phyloP scores from a whole-genome alignment of 2,329 filamentous ascomycete species.

The Fusarium xylarioides region DNA sequence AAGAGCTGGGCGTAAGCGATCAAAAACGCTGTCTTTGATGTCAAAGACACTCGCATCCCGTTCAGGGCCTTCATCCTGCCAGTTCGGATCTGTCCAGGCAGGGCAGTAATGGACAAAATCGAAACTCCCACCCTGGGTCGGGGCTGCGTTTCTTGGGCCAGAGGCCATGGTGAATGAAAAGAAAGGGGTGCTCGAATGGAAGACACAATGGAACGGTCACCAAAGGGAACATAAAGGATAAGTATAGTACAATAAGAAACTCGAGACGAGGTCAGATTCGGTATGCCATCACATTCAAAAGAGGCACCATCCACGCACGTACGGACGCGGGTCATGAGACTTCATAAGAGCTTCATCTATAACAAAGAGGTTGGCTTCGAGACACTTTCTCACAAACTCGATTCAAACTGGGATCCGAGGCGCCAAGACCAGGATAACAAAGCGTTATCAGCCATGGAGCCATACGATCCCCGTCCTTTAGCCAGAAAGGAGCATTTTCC shows the following conservation, averaged over 20 bases:
- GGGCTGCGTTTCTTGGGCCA: neutral
- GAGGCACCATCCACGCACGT: neutral
- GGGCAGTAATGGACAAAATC: slow-evolving; percentile 33
- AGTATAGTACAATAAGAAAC: neutral
- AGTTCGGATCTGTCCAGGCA: slow-evolving; percentile 42
- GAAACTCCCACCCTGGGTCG: neutral
- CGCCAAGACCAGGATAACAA: slow-evolving; percentile 4
- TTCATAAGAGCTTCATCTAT: neutral
- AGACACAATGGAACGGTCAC: neutral
- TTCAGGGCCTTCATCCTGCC: slow-evolving; percentile 34
- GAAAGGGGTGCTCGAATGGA: neutral
- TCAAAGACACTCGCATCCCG: slow-evolving; percentile 17
- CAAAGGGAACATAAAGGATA: neutral
- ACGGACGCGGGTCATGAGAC: neutral
- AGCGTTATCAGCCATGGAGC: neutral
- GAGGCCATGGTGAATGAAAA: slow-evolving; percentile 1
- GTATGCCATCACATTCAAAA: neutral
- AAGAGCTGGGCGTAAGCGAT: slow-evolving; percentile 39
- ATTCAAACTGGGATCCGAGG: neutral
- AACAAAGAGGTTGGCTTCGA: neutral
- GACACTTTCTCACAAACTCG: neutral
- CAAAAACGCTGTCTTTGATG: slow-evolving; percentile 23
- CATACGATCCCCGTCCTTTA: neutral
- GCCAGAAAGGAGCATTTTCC: too few relatives aligned
- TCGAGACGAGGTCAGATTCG: neutral